Base-by-base conservation (phyloP, 805 yeast species). In the Kluyveromyces siamensis region DNA sequence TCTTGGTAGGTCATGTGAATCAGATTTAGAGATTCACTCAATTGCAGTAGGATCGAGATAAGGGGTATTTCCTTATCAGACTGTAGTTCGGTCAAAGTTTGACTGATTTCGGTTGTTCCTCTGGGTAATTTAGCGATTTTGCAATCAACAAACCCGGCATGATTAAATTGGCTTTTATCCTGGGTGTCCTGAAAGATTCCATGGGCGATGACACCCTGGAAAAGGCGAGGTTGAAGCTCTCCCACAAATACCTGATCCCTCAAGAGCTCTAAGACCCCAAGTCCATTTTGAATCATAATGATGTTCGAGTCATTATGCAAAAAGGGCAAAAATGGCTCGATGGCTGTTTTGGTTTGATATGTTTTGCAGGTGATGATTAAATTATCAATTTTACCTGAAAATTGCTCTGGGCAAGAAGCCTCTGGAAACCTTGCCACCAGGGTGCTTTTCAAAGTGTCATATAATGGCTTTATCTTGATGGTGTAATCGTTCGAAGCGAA, bases 231-330 rank as follows among this genome's bases (percentile, higher is more conserved):
- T 47, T 80, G 65, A 0, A 50, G 40, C 0, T 56, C 55, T 1
- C 65, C 58, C 0, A 83, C 80, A 84, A 93, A 86, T 4, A 80
- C 66, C 19, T 67, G 60, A 2, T 70, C 67, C 14, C 71, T 67
- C 35, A 89, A 60, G 40, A 73, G 72, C 10, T 84, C 85, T 7
- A 77, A 69, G 19, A 85, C 81, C 9, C 98, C 98, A 72, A 89
- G 73, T 1, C 99, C 99, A 63, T 93, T 93, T 56, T 93, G 98
- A 7, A 91, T 66, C 19, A 93, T 65, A 37, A 91, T 59, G 11
- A 90, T 67, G 51, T 80, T 83, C 2, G 95, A 79, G 2, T 71
- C 61, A 2, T 68, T 59, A 27, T 67, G 63, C 27, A 91, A 72
- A 48, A 67, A 67, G 1, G 74, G 72, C 18, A 79, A 52, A 46